These are phyloP conservation scores for Penicillium sclerotigenum DNA, from an alignment of 2,329 filamentous ascomycete species.

Conservation along the genomic window DNA sequence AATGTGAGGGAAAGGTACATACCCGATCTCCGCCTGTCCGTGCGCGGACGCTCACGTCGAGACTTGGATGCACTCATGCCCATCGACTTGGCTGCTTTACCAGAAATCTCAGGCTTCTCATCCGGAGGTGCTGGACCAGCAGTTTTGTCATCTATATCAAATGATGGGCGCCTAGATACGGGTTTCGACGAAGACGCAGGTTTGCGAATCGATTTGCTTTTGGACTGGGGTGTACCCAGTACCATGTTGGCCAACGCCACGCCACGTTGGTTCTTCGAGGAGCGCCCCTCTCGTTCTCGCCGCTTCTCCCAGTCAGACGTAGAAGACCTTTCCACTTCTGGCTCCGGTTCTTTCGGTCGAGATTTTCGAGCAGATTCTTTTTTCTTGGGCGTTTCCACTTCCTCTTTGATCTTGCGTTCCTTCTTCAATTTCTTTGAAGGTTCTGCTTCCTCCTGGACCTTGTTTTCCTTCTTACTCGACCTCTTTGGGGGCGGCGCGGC, in stretches of 20 bases:
- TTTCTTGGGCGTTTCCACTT: conserved; percentile 26
- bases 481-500: conserved; percentile 51
- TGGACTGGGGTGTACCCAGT: conserved; percentile 62
- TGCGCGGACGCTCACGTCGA: conserved; percentile 45
- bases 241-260: conserved; percentile 60
- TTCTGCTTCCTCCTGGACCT: conserved; percentile 35
- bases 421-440: conserved; percentile 50
- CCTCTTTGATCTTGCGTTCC: conserved; percentile 41
- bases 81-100: conserved; percentile 78
- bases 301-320: conserved; percentile 66
- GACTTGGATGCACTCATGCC: conserved; percentile 53
- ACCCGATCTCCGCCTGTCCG: conserved; percentile 51
- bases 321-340: conserved; percentile 62
- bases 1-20: conserved; percentile 8
- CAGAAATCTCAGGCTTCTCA: conserved; percentile 60
- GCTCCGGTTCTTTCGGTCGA: conserved; percentile 59
- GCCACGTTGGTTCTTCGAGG: conserved; percentile 56
- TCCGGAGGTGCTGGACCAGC: conserved; percentile 71
- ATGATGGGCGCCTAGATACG: conserved; percentile 63
- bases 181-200: conserved; percentile 55
- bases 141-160: conserved; percentile 58
- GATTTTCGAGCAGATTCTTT: conserved; percentile 45
- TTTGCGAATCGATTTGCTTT: conserved; percentile 67
- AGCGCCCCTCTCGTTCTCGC: conserved; percentile 46
- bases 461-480: conserved; percentile 49